These are phyloP conservation scores for Macaranga tanarius DNA, from an alignment of 441 rosid genomes.

Conservation along the genomic window DNA sequence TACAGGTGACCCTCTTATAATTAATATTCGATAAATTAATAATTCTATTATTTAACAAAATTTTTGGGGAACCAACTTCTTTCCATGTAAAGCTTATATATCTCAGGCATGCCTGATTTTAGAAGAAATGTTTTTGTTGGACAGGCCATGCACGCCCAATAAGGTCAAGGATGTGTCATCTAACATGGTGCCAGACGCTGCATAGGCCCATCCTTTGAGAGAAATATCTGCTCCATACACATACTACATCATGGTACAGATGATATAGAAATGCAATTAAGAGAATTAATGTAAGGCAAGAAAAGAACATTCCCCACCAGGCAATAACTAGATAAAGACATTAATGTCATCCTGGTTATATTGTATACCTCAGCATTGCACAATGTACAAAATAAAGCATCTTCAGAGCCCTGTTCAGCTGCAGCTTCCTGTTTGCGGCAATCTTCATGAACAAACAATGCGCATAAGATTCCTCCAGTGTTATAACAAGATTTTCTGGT, in stretches of 20 bases:
- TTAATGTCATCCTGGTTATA: not conserved
- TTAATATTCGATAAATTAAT: too few relatives aligned
- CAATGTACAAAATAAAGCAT: constrained; percentile 84
- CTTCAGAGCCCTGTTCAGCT: constrained; percentile 55
- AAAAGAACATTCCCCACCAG: not conserved
- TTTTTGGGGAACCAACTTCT: too few relatives aligned
- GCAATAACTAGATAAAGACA: not conserved
- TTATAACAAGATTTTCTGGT: constrained; percentile 37
- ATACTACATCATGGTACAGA: not conserved
- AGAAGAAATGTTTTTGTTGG: too few relatives aligned
- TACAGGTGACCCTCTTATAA: not conserved
- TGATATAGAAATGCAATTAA: not conserved
- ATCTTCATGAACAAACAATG: constrained; percentile 63
- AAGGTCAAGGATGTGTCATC: too few relatives aligned
- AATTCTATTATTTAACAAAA: too few relatives aligned
- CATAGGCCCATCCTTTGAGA: not conserved
- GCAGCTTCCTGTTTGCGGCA: constrained; percentile 63
- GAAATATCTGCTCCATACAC: too few relatives aligned
- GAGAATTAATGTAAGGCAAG: not conserved
- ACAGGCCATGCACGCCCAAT: not conserved
- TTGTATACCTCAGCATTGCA: constrained; percentile 84
- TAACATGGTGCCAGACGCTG: not conserved
- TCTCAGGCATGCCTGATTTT: too few relatives aligned
- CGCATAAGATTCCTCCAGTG: constrained; percentile 60
- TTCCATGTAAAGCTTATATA: too few relatives aligned